Base-by-base conservation (phyloP, 495 filamentous ascomycete species). In the Aspergillus biplanus region DNA sequence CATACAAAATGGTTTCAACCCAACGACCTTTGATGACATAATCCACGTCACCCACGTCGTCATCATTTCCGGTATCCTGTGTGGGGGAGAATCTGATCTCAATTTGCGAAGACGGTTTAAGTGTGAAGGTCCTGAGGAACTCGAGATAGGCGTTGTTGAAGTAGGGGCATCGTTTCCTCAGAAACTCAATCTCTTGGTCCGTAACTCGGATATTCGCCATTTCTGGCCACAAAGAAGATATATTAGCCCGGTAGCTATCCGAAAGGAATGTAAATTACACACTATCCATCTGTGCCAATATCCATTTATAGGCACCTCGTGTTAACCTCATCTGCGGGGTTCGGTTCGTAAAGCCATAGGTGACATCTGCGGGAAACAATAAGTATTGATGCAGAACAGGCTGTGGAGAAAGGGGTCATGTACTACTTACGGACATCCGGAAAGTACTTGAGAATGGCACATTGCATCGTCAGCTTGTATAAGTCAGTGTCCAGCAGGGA, bases 401-500 rank as follows among this genome's bases (percentile, higher is more conserved):
- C 9, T n/a, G 33, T 12, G 4, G 8, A 33, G 12, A 35, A 32
- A 42, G 56, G 56, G 18, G 11, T 11, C 3, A 4, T 11, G 12
- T 11, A n/a, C 13, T 42, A 81, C 83, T 77, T 65, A 89, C 90
- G 78, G 56, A 93, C 87, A 67, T 94, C 84, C 15, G 89, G 87
- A 72, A 96, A 97, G 77, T 91, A 93, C 70, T 92, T 93, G 55
- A 97, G 82, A 65, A 98, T 86, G 46, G 93, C 95, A 71, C 91
- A 96, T 87, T 99, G 95, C 95, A 99, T 99, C 9, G 95, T 99
- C 70, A 99, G 76, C 76, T 99, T 99, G 83, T 99, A 99, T 47
- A 99, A 82, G 80, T 99, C 95, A 1, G 95, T 99, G 73, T 99
- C 95, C 44, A 99, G 86, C 63, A 99, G 88, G 62, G 95, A 97